Conservation (phyloP, 2,329 filamentous ascomycete species). For the Cladophialophora exuberans region DNA sequence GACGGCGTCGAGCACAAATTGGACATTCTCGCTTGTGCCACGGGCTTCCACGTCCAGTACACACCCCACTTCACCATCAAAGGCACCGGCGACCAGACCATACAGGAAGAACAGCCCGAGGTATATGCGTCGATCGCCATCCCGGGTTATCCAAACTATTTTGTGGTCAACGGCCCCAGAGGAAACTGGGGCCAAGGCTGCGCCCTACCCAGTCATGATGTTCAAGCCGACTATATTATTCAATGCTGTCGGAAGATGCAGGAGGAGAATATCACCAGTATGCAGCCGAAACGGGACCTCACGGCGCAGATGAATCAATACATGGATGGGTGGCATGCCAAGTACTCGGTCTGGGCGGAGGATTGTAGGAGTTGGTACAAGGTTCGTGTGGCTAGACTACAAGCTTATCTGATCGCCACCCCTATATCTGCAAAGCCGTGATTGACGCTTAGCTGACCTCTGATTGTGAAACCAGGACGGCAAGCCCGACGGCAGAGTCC, state of each 20-base stretch:
- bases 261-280: background rate
- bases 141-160: slow-evolving; percentile 48
- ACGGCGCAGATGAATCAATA: background rate
- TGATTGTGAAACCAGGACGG: slow-evolving; percentile 10
- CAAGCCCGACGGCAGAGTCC: slow-evolving; percentile 35
- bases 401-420: no score
- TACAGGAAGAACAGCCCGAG: background rate
- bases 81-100: slow-evolving; percentile 32
- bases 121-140: slow-evolving; percentile 51
- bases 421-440: no score
- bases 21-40: slow-evolving; percentile 40
- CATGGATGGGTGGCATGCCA: background rate
- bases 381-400: no score
- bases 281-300: background rate
- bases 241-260: background rate
- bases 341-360: background rate
- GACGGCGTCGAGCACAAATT: slow-evolving; percentile 29
- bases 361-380: background rate
- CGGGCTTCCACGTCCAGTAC: slow-evolving; percentile 43
- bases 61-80: slow-evolving; percentile 48
- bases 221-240: background rate
- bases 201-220: background rate
- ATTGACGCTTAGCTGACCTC: background rate
- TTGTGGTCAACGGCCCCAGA: no score
- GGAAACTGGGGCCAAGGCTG: background rate